Base-by-base conservation (phyloP, 352 stramenopile genomes). In the Pythium graminicola region DNA sequence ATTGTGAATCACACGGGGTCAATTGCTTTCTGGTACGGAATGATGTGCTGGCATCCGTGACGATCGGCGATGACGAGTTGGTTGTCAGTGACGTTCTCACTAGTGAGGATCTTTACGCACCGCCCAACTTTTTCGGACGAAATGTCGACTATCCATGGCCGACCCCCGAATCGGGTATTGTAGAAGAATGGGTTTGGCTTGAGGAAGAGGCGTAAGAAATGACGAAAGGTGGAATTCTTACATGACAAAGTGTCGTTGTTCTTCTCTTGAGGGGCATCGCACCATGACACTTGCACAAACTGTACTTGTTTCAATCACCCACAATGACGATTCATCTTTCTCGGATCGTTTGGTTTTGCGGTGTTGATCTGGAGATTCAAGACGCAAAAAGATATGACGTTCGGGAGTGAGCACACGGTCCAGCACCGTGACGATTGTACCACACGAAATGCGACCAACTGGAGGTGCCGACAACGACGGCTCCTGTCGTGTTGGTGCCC, bases 251-350 rank as follows among this genome's bases (percentile, higher is more conserved):
- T 16, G 44, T 26, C 22, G 33, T 16, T 39, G 20, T 5, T 45
- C 35, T n/a, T 45, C 54, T 54, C 36, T 2, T 29, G 24, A 6
- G 1, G 22, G 1, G 31, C 50, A 61, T 27, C 44, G 43, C 22
- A 79, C 69, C 69, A 89, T 80, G 38, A 89, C 79, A 38, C 70
- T 89, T n/a, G 76, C 68, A 40, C 79, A 89, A 51, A 80, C 84
- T 4, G 76, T 85, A 49, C 73, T 87, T 6, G 79, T 89, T 53
- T 89, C 79, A 31, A 89, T 89, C 28, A 89, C 71, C 74, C 76
- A 89, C 42, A 73, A 42, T 6, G 27, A 2, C 23, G 10, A n/a
- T 49, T 49, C 39, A 33, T 47, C 16, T 9, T n/a, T 33, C 1
- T 6, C 40, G 14, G 20, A 13, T 4, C 20, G 10, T 33, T 47